phyloP scores from a whole-genome alignment of 805 yeast species.

The Nadsonia fulvescens region DNA sequence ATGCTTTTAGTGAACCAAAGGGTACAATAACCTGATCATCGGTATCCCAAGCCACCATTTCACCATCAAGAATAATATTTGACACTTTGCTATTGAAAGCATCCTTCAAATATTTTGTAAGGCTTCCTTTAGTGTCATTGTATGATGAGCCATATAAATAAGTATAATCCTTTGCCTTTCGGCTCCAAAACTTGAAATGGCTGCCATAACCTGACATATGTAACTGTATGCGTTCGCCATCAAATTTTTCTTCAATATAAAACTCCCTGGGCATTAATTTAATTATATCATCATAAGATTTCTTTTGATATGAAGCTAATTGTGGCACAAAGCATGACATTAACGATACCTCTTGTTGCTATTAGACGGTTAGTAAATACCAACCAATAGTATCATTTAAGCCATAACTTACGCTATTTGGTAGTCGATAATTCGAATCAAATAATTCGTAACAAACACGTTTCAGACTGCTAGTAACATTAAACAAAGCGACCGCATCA shows the following conservation, averaged over 20 bases:
- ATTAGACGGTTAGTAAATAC: slow-evolving; percentile 5
- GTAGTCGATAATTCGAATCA: slow-evolving; percentile 30
- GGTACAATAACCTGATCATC: slow-evolving; percentile 36
- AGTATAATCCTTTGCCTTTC: slow-evolving; percentile 61
- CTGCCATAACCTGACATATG: slow-evolving; percentile 39
- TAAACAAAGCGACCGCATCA: slow-evolving; percentile 47
- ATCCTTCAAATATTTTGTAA: slow-evolving; percentile 33
- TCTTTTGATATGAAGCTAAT: slow-evolving; percentile 38
- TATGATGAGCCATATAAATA: slow-evolving; percentile 41
- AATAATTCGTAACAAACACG: slow-evolving; percentile 39
- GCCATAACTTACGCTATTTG: too few relatives aligned
- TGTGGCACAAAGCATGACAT: slow-evolving; percentile 59
- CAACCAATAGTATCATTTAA: not conserved
- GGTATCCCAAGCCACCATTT: slow-evolving; percentile 78
- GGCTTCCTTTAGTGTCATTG: slow-evolving; percentile 26
- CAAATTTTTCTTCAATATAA: slow-evolving; percentile 76
- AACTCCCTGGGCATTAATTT: slow-evolving; percentile 26
- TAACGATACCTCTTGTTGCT: slow-evolving; percentile 27
- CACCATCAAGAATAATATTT: slow-evolving; percentile 60
- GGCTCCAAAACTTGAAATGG: slow-evolving; percentile 33
- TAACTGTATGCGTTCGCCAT: slow-evolving; percentile 75
- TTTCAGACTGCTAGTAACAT: slow-evolving; percentile 46
- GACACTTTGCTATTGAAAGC: slow-evolving; percentile 17
- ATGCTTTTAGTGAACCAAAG: slow-evolving; percentile 65
- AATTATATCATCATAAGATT: slow-evolving; percentile 34